phyloP scores from a whole-genome alignment of 2,329 filamentous ascomycete species.

The Hymenoscyphus albidus region DNA sequence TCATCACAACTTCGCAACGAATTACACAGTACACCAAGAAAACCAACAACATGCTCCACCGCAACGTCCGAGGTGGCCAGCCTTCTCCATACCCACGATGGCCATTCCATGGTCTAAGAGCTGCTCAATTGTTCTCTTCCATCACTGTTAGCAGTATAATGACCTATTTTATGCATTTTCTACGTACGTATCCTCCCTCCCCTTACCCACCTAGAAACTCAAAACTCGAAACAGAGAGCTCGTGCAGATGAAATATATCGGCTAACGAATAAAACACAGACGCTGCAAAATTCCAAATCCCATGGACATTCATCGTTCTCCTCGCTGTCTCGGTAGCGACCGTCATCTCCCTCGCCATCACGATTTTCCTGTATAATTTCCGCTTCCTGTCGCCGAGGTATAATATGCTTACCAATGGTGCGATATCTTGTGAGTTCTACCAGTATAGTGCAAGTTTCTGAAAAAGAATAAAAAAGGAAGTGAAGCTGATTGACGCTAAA shows the following conservation, averaged over 20 bases:
- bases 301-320: slow-evolving; percentile 32
- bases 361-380: slow-evolving; percentile 32
- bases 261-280: slow-evolving; percentile 2
- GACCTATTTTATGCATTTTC: slow-evolving; percentile 31
- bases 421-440: slow-evolving; percentile 8
- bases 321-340: slow-evolving; percentile 27
- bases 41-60: slow-evolving; percentile 21
- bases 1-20: background rate
- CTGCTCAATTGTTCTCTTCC: slow-evolving; percentile 26
- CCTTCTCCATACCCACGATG: slow-evolving; percentile 31
- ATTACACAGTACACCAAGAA: background rate
- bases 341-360: slow-evolving; percentile 23
- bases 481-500: too few species aligned
- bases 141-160: slow-evolving; percentile 29
- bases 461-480: too few species aligned
- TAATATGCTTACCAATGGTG: slow-evolving; percentile 29
- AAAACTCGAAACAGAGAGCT: background rate
- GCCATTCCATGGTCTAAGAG: slow-evolving; percentile 29
- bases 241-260: background rate
- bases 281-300: slow-evolving; percentile 24
- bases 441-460: too few species aligned
- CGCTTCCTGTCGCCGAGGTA: slow-evolving; percentile 31
- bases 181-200: slow-evolving; percentile 21
- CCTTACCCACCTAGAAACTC: too few species aligned
- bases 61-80: slow-evolving; percentile 29